Percentiles rank a stretch among this genome's conserved stretches.
Evolutionary conservation across 352 stramenopile species (phyloP).

Genomic region (Phytophthora ohioensis): DNA sequence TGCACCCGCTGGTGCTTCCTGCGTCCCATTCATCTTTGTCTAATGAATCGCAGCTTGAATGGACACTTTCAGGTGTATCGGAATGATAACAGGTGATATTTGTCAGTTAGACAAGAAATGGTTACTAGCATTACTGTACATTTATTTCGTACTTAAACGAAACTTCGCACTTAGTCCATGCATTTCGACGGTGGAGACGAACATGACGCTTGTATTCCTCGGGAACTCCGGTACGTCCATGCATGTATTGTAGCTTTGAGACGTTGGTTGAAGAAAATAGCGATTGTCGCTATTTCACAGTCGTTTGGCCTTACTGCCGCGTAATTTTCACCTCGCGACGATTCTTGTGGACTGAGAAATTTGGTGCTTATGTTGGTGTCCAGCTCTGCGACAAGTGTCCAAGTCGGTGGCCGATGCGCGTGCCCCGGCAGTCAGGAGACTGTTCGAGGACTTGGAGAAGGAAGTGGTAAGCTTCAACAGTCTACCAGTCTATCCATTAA

Average conservation of each 20-base stretch:
- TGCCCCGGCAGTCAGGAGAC: conserved; percentile 51
- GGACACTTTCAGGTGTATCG: neutral
- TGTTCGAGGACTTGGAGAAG: conserved; percentile 70
- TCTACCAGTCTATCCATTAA: neutral
- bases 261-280: neutral
- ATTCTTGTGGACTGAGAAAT: conserved; percentile 21
- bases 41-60: conserved; percentile 3
- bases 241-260: conserved; percentile 1
- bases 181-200: conserved; percentile 2
- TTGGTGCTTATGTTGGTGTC: conserved; percentile 7
- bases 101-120: neutral
- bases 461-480: conserved; percentile 57
- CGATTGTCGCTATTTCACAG: neutral
- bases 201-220: conserved; percentile 75
- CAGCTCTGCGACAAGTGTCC: conserved; percentile 76
- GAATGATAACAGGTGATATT: conserved; percentile 5
- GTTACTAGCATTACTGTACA: neutral
- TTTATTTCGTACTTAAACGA: conserved; percentile 20
- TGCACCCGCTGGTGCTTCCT: conserved; percentile 33
- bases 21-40: conserved; percentile 33
- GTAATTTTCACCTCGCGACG: neutral
- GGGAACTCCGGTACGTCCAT: conserved; percentile 66
- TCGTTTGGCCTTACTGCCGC: neutral
- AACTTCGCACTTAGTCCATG: conserved; percentile 26
- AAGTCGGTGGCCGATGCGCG: conserved; percentile 70